Conservation (phyloP, 2,329 filamentous ascomycete species). For the Alternaria angustiovoidea region DNA sequence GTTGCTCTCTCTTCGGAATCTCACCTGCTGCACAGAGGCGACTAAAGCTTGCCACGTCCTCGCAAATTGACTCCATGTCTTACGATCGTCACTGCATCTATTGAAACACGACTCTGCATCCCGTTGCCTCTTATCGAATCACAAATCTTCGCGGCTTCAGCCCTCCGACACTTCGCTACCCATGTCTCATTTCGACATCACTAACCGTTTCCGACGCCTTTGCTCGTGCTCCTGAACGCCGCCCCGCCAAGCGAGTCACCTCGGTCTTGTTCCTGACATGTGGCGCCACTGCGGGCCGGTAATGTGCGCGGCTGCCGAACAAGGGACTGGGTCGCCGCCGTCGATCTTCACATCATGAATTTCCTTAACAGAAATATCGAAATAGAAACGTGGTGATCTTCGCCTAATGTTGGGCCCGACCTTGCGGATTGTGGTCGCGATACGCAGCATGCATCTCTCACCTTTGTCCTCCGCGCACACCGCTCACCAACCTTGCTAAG, state of each 20-base stretch:
- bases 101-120: slow-evolving; percentile 9
- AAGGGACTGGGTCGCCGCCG: slow-evolving; percentile 14
- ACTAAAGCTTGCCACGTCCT: slow-evolving; percentile 15
- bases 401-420: not conserved
- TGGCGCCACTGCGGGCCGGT: slow-evolving; percentile 28
- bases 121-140: slow-evolving; percentile 12
- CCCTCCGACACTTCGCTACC: slow-evolving; percentile 10
- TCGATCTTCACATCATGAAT: slow-evolving; percentile 22
- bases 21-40: slow-evolving; percentile 3
- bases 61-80: slow-evolving; percentile 9
- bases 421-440: not conserved
- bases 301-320: slow-evolving; percentile 20
- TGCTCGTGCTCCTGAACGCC: slow-evolving; percentile 20
- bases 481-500: not conserved
- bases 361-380: slow-evolving; percentile 3
- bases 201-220: slow-evolving; percentile 17
- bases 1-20: slow-evolving; percentile 6
- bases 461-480: not conserved
- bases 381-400: slow-evolving; percentile 8
- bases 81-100: slow-evolving; percentile 6
- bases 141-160: slow-evolving; percentile 11
- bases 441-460: not conserved
- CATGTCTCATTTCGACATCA: slow-evolving; percentile 15
- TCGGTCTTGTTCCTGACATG: slow-evolving; percentile 28
- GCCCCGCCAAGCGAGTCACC: slow-evolving; percentile 20